Evolutionary conservation across 257 asterid genomes (phyloP), one percentile per base, ranked within the genome.

Genomic region (Capsicum baccatum): DNA sequence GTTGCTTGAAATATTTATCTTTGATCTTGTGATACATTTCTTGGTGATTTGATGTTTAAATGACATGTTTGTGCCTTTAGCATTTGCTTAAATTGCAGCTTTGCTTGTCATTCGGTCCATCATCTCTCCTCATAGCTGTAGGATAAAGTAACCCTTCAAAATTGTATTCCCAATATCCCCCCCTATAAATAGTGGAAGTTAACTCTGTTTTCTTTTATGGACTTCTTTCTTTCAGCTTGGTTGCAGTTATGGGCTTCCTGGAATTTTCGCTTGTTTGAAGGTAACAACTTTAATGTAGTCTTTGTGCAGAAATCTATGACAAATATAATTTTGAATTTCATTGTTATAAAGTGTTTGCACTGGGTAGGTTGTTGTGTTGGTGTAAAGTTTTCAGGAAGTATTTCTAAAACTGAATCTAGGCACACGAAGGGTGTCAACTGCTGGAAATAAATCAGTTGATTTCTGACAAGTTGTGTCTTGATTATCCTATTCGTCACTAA

Each of bases 201-300:
- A 33, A 54, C 33, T 54, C 64, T 78, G 64, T 54, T 54, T 58
- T 47, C 9, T 19, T 37, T 35, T n/a, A 4, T 73, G 16, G 58
- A 50, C 73, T 33, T 67, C 54, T 83, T 58, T 15, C 82, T 78
- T 85, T 50, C 86, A 88, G 90, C 88, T 88, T 83, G 79, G 84
- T 80, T 85, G 88, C 88, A 78, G 83, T 60, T 81, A 79, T 64
- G 90, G 90, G 85, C 87, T 83, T 17, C 86, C 88, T 12, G 90
- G 90, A 39, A 88, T 88, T 59, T 85, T 85, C 17, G 87, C 90
- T 79, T 85, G 88, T 71, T 87, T 88, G 66, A 88, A 88, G 90
- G 90, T 88, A 85, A 84, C 63, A 10, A 3, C 64, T 26, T 78
- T 78, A 54, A 33, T 26, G 63, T 54, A 78, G 66, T 78, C n/a